Evolutionary conservation across 139 green algal species (phyloP).

Genomic region (Eudorina sp.): DNA sequence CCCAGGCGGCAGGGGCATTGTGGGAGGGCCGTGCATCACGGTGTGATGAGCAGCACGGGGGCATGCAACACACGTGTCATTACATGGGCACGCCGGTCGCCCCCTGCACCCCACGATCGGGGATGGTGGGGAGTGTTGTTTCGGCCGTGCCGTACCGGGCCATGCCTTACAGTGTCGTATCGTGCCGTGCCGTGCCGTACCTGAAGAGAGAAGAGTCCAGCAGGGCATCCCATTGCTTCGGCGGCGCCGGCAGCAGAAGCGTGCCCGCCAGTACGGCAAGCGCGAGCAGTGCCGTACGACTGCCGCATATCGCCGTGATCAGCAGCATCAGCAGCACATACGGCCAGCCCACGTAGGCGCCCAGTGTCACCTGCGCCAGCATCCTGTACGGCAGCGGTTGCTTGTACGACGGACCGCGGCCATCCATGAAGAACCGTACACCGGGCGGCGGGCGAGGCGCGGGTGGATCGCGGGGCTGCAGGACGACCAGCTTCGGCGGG

Average conservation of each 20-base stretch:
- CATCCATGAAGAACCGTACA: conserved; percentile 16
- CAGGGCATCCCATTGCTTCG: not conserved
- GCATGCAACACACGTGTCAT: too few species aligned
- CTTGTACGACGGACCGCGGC: not conserved
- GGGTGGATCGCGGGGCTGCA: not conserved
- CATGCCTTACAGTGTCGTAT: too few species aligned
- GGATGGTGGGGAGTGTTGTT: too few species aligned
- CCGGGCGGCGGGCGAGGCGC: not conserved
- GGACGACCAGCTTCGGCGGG: not conserved
- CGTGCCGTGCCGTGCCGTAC: too few species aligned
- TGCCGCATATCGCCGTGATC: not conserved
- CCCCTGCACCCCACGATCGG: too few species aligned
- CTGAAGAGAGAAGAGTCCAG: not conserved
- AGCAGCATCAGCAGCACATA: conserved; percentile 7
- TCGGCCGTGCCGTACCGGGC: too few species aligned
- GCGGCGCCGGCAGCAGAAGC: conserved; percentile 33
- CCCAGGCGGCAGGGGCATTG: too few species aligned
- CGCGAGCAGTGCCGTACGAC: not conserved
- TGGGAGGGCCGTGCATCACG: too few species aligned
- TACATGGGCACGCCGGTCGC: too few species aligned
- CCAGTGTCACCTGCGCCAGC: conserved; percentile 23
- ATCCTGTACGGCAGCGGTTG: conserved; percentile 10
- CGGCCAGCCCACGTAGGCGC: conserved; percentile 22
- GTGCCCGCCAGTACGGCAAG: not conserved
- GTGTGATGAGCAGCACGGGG: too few species aligned